These are phyloP conservation scores for Vachellia collinsii DNA, from an alignment of 306 rosid species.

Conservation along the genomic window DNA sequence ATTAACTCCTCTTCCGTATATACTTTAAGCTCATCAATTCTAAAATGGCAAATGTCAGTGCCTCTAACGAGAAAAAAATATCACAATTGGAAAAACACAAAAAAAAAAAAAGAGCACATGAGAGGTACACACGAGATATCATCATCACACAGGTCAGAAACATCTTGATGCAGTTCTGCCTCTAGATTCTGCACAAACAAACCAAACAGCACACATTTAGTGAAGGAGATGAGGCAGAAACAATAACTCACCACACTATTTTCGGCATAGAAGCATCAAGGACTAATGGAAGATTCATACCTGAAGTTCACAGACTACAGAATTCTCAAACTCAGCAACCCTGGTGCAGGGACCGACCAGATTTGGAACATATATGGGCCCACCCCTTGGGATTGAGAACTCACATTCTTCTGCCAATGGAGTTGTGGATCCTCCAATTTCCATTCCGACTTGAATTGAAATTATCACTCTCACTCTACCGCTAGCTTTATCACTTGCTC, in stretches of 20 bases:
- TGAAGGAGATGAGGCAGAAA: background rate
- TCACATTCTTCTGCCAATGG: conserved; percentile 34
- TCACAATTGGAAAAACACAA: background rate
- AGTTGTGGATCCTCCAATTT: conserved; percentile 31
- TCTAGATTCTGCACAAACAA: conserved; percentile 56
- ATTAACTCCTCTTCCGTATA: conserved; percentile 75
- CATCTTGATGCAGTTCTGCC: conserved; percentile 50
- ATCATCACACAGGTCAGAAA: conserved; percentile 41
- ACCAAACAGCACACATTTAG: background rate
- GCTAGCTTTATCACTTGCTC: background rate
- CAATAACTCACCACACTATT: background rate
- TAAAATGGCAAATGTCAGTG: conserved; percentile 33
- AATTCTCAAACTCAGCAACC: conserved; percentile 53
- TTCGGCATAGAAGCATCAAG: background rate
- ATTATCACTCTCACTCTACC: background rate
- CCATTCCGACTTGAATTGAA: conserved; percentile 18
- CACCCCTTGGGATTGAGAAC: conserved; percentile 68
- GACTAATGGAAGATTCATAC: conserved; percentile 32
- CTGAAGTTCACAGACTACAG: conserved; percentile 63
- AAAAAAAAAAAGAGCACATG: background rate
- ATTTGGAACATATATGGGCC: conserved; percentile 75
- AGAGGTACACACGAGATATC: conserved; percentile 60
- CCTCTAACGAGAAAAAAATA: background rate
- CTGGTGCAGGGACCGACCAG: conserved; percentile 58
- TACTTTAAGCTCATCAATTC: conserved; percentile 79